Conservation (phyloP, 129 eudicot species). For the Arctium lappa region DNA sequence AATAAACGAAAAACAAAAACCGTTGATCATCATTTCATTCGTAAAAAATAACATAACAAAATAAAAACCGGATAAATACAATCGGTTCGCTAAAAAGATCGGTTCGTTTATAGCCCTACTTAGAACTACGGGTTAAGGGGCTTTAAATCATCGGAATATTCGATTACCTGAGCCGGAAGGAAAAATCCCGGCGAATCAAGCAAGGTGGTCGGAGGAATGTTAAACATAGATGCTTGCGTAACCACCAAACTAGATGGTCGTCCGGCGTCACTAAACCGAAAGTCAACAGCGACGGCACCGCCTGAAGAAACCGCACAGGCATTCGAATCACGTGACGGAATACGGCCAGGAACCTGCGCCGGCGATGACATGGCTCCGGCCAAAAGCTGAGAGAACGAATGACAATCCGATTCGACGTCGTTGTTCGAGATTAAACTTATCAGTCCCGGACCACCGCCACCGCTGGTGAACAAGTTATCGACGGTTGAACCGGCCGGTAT, state of each 20-base stretch:
- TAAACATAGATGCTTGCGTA: constrained; percentile 54
- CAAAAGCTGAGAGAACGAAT: constrained; percentile 27
- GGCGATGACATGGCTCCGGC: constrained; percentile 74
- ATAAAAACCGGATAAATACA: too few relatives aligned
- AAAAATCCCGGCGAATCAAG: constrained; percentile 25
- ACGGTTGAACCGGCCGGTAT: constrained; percentile 56
- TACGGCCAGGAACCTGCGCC: constrained; percentile 18
- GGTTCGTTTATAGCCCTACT: too few relatives aligned
- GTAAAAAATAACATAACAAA: too few relatives aligned
- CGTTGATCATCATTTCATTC: too few relatives aligned
- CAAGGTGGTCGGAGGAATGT: constrained; percentile 67
- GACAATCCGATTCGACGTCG: constrained; percentile 57
- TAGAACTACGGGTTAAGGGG: neutral
- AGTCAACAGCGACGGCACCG: constrained; percentile 31
- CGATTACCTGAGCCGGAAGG: constrained; percentile 40
- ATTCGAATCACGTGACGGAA: constrained; percentile 1
- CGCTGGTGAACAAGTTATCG: constrained; percentile 49
- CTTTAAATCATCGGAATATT: neutral
- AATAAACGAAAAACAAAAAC: too few relatives aligned
- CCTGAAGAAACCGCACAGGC: neutral
- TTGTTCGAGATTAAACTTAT: constrained; percentile 77
- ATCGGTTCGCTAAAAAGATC: too few relatives aligned
- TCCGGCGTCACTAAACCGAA: constrained; percentile 25
- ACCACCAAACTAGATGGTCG: constrained; percentile 58
- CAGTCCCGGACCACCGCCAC: constrained; percentile 53